Conservation (phyloP, 2,329 filamentous ascomycete genomes). For the Huntiella abstrusa region DNA sequence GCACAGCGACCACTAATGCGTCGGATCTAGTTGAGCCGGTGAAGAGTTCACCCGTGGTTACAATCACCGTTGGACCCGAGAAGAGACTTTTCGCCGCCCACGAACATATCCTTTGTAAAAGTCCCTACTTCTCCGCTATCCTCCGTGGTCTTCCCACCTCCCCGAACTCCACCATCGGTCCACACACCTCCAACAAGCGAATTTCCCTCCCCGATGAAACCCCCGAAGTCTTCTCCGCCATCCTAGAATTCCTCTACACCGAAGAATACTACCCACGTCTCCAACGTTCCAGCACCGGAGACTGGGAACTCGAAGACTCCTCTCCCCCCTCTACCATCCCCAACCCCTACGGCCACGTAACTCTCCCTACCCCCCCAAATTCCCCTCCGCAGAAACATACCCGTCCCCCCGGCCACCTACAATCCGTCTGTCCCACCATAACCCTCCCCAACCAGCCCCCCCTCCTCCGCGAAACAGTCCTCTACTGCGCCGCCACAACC, state of each 20-base stretch:
- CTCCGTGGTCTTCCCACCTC: conserved; percentile 51
- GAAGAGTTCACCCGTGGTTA: conserved; percentile 54
- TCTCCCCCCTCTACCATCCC: conserved; percentile 26
- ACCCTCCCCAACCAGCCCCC: too few relatives aligned
- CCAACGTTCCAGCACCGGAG: conserved; percentile 69
- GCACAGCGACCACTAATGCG: neutral
- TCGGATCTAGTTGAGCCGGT: neutral
- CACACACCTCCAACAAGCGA: conserved; percentile 38
- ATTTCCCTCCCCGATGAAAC: conserved; percentile 58
- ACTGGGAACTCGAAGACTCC: conserved; percentile 71
- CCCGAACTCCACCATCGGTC: conserved; percentile 16
- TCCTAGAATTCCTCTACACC: conserved; percentile 96
- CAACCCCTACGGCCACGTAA: conserved; percentile 24
- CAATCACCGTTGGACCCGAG: conserved; percentile 65
- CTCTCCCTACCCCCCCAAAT: neutral
- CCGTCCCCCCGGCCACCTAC: conserved; percentile 58
- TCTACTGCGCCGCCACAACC: conserved; percentile 83
- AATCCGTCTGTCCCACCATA: conserved; percentile 53
- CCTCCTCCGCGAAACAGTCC: conserved; percentile 66
- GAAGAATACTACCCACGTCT: conserved; percentile 87
- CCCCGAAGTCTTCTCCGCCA: conserved; percentile 78
- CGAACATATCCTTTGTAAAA: conserved; percentile 74
- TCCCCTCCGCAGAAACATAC: neutral
- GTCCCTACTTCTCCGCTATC: conserved; percentile 62
- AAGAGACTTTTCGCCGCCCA: conserved; percentile 86